Percentiles rank a stretch among this genome's conserved stretches.
phyloP scores from a whole-genome alignment of 2,329 filamentous ascomycete species.

The Trichophyton verrucosum region DNA sequence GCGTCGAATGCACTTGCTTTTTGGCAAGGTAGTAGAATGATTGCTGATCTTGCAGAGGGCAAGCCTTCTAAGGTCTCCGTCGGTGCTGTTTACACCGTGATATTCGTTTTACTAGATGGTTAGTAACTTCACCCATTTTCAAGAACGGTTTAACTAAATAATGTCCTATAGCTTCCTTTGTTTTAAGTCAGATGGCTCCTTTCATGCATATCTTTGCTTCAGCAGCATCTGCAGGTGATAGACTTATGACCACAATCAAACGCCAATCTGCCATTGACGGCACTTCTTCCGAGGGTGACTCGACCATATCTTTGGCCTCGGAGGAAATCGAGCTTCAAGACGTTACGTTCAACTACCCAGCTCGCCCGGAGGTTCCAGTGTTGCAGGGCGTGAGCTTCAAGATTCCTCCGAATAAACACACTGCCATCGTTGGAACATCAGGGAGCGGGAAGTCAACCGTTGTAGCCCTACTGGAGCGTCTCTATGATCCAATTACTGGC shows the following conservation, averaged over 20 bases:
- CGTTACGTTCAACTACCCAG: slow-evolving; percentile 25
- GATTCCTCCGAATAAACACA: slow-evolving; percentile 27
- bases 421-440: slow-evolving; percentile 38
- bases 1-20: slow-evolving; percentile 53
- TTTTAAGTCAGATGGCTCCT: slow-evolving; percentile 29
- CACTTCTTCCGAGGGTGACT: slow-evolving; percentile 19
- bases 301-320: slow-evolving; percentile 39
- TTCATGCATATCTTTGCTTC: slow-evolving; percentile 21
- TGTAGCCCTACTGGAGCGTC: slow-evolving; percentile 25
- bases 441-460: slow-evolving; percentile 43
- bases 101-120: slow-evolving; percentile 30
- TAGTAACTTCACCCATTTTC: slow-evolving; percentile 6
- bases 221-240: slow-evolving; percentile 11
- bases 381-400: slow-evolving; percentile 22
- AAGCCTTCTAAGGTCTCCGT: slow-evolving; percentile 18
- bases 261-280: slow-evolving; percentile 14
- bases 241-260: slow-evolving; percentile 12
- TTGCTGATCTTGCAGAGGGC: slow-evolving; percentile 29
- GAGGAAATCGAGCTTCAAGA: slow-evolving; percentile 16
- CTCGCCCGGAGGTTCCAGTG: slow-evolving; percentile 26
- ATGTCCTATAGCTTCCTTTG: slow-evolving; percentile 21
- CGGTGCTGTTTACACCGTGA: slow-evolving; percentile 28
- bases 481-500: slow-evolving; percentile 27
- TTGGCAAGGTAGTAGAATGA: slow-evolving; percentile 49
- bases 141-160: not conserved